Percentiles rank a stretch among this genome's conserved stretches.
Evolutionary conservation across 176 grass and related monocot genomes (phyloP).

Genomic region (Triticum turgidum): DNA sequence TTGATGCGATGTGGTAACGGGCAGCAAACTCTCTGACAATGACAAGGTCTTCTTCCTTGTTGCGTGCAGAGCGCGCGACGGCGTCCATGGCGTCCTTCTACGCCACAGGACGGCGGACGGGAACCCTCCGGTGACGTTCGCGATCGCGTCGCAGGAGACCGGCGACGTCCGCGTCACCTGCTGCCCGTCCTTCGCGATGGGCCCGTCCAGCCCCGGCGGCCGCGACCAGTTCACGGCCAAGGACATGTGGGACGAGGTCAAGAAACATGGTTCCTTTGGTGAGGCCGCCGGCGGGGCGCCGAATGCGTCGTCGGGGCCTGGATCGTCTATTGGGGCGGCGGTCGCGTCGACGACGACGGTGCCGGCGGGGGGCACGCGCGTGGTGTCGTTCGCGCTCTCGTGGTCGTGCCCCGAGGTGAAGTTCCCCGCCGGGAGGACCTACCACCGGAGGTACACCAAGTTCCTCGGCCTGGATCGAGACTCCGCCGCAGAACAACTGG

Average conservation of each 20-base stretch:
- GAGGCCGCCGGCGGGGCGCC: conserved; percentile 15
- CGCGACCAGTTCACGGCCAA: conserved; percentile 39
- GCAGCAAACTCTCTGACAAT: conserved; percentile 2
- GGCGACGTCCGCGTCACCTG: conserved; percentile 54
- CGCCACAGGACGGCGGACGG: conserved; percentile 55
- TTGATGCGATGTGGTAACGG: background rate
- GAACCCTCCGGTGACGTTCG: conserved; percentile 55
- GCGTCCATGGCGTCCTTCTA: conserved; percentile 60
- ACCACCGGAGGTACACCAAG: conserved; percentile 67
- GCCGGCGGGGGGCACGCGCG: conserved; percentile 36
- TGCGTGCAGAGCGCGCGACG: conserved; percentile 40
- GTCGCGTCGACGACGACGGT: conserved; percentile 47
- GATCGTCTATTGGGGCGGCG: conserved; percentile 66
- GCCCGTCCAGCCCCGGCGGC: conserved; percentile 32
- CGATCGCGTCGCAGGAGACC: conserved; percentile 56
- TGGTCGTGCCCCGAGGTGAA: conserved; percentile 67
- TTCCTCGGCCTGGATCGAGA: conserved; percentile 62
- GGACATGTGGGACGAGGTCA: conserved; percentile 59
- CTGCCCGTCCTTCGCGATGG: conserved; percentile 54
- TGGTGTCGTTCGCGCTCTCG: conserved; percentile 62
- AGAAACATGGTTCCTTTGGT: conserved; percentile 58
- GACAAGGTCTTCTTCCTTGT: background rate
- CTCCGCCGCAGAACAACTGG: conserved; percentile 44
- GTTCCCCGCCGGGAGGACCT: conserved; percentile 56
- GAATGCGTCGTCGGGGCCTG: conserved; percentile 27